Evolutionary conservation across 2,329 filamentous ascomycete species (phyloP), one percentile per base, ranked within the genome.

Genomic region (Colletotrichum eremochloae): DNA sequence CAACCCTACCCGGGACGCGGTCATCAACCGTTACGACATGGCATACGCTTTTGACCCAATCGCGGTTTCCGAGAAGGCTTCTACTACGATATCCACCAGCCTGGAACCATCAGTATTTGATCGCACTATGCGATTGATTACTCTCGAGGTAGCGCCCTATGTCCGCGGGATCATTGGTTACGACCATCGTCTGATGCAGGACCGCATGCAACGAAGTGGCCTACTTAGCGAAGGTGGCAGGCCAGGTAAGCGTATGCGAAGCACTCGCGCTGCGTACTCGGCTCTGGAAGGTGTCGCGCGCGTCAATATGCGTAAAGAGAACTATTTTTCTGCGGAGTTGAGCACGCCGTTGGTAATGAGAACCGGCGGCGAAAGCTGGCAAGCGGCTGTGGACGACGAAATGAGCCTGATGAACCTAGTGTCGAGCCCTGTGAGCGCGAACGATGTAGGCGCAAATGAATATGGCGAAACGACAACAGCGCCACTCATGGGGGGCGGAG

Each of bases 101-200:
- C 85, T 94, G 1, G 89, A 90, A 44, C 86, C 92, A 0, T 95
- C 94, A 0, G 90, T 92, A 0, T 94, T 97, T 75, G 94, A 97
- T 76, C 90, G 93, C 55, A 90, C 90, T 0, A 83, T 93, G 76
- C 80, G 81, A 0, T 84, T 91, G 29, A 89, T 97, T 42, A 87
- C 89, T 0, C 84, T 92, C 15, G 96, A 99, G 74, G 85, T 98
- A 2, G 95, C 95, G 0, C 96, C 97, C 0, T 98, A 94, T 80
- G 89, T 98, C n/a, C 93, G 97, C 14, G 87, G 88, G 48, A 98
- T 99, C 72, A 91, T 96, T 2, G 86, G 91, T 0, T 93, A 92
- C 78, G 96, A 98, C 76, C 84, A 90, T 29, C 86, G 86, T 1
- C 87, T 96, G 1, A 92, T 94, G 77, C 85, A 90, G 73, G 89